Base-by-base conservation (phyloP, 345 rosid species). In the Corchorus capsularis region DNA sequence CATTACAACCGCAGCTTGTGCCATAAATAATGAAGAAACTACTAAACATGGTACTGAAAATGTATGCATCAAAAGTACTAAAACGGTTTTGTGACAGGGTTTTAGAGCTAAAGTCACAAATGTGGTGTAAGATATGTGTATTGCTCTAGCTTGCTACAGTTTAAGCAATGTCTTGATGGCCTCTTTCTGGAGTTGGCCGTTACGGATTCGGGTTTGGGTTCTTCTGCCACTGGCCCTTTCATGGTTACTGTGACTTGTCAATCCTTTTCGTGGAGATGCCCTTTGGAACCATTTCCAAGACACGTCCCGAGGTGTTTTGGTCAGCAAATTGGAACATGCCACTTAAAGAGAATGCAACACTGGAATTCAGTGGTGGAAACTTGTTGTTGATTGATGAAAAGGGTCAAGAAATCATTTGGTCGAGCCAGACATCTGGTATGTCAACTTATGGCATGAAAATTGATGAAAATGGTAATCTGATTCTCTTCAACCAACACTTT, bases 381-480 rank as follows among this genome's bases (percentile, higher is more conserved):
- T 69, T 83, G 67, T 22, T 71, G 37, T 55, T 83, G 63, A 53
- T 9, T 55, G 82, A 79, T n/a, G 68, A 4, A 3, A 61, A 62
- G 13, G 73, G 69, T n/a, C 49, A 47, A 32, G 39, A 62, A 6
- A 80, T 27, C 27, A 27, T 63, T 54, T 83, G 80, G 83, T 71
- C 82, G 1, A 68, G 78, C 2, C 6, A 76, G 27, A 71, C 82
- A 27, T n/a, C 52, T 10, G 78, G 70, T 8, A 78, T 71, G 46
- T 67, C 78, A 15, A 81, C 69, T 35, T 7, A 46, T 11, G 74
- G 78, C 19, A 35, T 77, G 59, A 63, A 46, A 52, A 39, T 79
- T 49, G 73, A 72, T 13, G 75, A 71, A 5, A 13, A 3, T 0
- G 82, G 83, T 17, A 77, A 77, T 22, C 70, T 83, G 39, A 77